Base-by-base conservation (phyloP, 805 yeast species). In the Kuraishia capsulata region DNA sequence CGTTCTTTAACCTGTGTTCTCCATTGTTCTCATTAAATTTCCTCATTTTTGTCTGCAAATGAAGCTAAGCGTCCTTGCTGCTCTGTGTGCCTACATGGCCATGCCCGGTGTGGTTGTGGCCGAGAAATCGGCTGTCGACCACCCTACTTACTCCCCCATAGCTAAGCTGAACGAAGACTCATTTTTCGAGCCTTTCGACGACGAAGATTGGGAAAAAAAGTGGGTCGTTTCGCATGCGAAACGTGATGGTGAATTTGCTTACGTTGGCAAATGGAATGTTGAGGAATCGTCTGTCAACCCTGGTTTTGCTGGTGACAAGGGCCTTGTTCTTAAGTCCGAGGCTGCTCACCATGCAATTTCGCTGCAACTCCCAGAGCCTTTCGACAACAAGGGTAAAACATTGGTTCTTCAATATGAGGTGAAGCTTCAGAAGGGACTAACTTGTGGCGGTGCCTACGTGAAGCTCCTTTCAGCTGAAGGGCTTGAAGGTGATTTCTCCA, bases 381-480 rank as follows among this genome's bases (percentile, higher is more conserved):
- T 88, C 41, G 71, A 72, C 53, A 81, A 79, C 57, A 71, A 65
- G 9, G 70, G 69, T 47, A 65, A 76, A 41, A 78, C 86, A 13
- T 65, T 89, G 44, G 96, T 89, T 8, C 62, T 87, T 31, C 97
- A 89, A 61, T 89, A 86, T 58, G 97, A 89, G 59, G 84, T 86
- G 39, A 88, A 88, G 62, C 61, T 80, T 31, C 96, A 89, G 62
- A 67, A 81, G 30, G 85, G 84, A 8, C 63, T 87, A 40, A 67
- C 67, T 33, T 89, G 97, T 61, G 95, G 95, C 36, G 97, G 97
- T 39, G 90, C 94, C 1, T 89, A 88, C 61, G 57, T 89, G 47
- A 89, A 89, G 64, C 64, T 89, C 33, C 59, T 89, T 39, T 65
- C 76, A 33, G 56, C 57, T 2, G 58, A 60, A 9, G 71, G 66